Percentiles rank a stretch among this genome's conserved stretches.
Evolutionary conservation across 305 asterid species (phyloP).

Genomic region (Solanum chacoense): DNA sequence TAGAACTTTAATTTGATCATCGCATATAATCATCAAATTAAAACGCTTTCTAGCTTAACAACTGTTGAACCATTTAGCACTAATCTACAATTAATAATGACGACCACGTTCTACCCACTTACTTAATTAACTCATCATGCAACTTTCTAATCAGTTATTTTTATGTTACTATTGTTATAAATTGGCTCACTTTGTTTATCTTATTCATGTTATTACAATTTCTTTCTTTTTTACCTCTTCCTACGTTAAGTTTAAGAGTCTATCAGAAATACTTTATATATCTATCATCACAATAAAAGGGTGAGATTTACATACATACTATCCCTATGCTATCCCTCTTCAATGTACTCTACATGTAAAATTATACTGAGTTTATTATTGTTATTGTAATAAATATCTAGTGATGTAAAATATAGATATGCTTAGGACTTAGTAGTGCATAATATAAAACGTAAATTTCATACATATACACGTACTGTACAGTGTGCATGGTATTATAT

Average conservation of each 20-base stretch:
- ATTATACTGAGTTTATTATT: too few relatives aligned
- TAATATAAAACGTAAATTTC: not conserved
- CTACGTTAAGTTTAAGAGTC: not conserved
- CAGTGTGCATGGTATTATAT: not conserved
- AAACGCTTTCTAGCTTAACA: not conserved
- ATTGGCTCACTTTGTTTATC: not conserved
- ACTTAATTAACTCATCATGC: not conserved
- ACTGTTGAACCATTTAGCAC: not conserved
- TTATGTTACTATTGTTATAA: not conserved
- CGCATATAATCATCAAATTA: not conserved
- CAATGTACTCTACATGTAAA: not conserved
- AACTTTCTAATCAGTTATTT: not conserved
- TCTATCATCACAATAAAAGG: not conserved
- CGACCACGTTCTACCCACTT: not conserved
- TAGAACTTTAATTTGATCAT: not conserved
- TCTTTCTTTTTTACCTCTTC: not conserved
- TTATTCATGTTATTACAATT: not conserved
- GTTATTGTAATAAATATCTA: not conserved
- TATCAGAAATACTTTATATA: not conserved
- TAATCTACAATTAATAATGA: not conserved
- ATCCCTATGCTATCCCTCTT: too few relatives aligned
- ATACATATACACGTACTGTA: not conserved
- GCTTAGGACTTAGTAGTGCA: not conserved
- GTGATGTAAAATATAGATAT: not conserved
- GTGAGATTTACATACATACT: not conserved